Evolutionary conservation across 192 early-diverging fungal genomes (phyloP).

Genomic region (Umbelopsis isabellina): DNA sequence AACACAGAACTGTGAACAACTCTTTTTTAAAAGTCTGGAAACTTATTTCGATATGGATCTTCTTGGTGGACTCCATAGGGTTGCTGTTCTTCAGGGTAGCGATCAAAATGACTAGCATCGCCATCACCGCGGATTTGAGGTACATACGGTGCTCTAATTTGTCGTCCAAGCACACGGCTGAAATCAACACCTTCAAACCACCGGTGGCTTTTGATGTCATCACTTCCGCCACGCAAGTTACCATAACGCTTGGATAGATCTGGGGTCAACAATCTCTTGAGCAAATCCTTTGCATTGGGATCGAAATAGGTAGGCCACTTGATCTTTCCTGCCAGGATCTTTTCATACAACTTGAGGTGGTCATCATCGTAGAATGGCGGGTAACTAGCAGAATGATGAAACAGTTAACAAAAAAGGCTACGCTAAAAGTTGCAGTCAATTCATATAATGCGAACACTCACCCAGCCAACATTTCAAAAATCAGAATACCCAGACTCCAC

Average conservation of each 20-base stretch:
- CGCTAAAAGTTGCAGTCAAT: neutral
- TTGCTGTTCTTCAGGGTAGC: conserved; percentile 54
- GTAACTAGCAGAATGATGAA: conserved; percentile 37
- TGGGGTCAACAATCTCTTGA: conserved; percentile 69
- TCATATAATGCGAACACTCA: conserved; percentile 13
- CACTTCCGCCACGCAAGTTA: conserved; percentile 72
- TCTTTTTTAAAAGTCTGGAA: conserved; percentile 50
- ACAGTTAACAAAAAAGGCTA: conserved; percentile 5
- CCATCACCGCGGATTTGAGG: conserved; percentile 58
- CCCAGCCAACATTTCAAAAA: conserved; percentile 96
- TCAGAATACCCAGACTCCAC: conserved; percentile 92
- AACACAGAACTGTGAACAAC: neutral
- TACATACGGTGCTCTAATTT: conserved; percentile 60
- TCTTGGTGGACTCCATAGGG: conserved; percentile 48
- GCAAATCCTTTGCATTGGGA: conserved; percentile 71
- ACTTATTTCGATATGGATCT: conserved; percentile 45
- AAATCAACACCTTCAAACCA: conserved; percentile 73
- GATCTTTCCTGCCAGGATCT: conserved; percentile 80
- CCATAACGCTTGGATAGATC: conserved; percentile 81
- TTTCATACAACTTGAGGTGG: conserved; percentile 91
- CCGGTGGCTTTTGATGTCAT: conserved; percentile 65
- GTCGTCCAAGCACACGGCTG: conserved; percentile 53
- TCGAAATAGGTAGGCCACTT: conserved; percentile 77
- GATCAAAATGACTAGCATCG: conserved; percentile 60
- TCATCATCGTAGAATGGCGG: conserved; percentile 97